Base-by-base conservation (phyloP, 2,329 filamentous ascomycete species). In the Exophiala aquamarina region DNA sequence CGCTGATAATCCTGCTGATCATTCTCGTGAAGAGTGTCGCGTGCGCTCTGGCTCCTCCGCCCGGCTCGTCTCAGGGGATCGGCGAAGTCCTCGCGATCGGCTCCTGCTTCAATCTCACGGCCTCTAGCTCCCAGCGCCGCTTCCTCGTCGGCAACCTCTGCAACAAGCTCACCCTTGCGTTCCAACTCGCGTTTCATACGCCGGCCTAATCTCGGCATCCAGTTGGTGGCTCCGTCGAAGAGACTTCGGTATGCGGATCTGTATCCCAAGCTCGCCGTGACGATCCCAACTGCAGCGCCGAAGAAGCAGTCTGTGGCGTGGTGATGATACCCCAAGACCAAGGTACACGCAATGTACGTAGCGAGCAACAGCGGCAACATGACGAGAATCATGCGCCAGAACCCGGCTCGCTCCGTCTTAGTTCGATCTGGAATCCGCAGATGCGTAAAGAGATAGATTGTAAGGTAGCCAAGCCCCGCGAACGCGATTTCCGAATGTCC, bases 401-500 rank as follows among this genome's bases (percentile, higher is more conserved):
- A 57, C 14, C 45, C 47, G 6, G 46, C 10, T 29, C 42, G 42
- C 4, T 19, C 6, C 2, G 28, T 17, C 72, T 31, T 75, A 70
- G 7, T 85, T 68, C 52, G 83, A 80, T 70, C 41, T 43, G 75
- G 84, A 34, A 85, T 72, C 51, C 77, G 75, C 39, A 84, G 68
- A 63, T 86, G 83, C 3, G 85, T 85, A 1, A 83, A 82, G 20
- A 89, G 70, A 63, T 86, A 89, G 19, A 88, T 69, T 17, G 81
- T 77, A 14, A 90, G 69, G 62, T 87, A 93, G 2, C 88, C 87
- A 8, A 94, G 72, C 0, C 89, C 89, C 3, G 82, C 80, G 63
- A 93, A 94, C 1, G 86, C 78, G 63, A 91, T 91, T 50, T 83
- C 87, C 10, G 81, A 84, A 66, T 94, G 89, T 1, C 89, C 89